These are phyloP conservation scores for Phytophthora pisi DNA, from an alignment of 352 stramenopile species.

Conservation along the genomic window DNA sequence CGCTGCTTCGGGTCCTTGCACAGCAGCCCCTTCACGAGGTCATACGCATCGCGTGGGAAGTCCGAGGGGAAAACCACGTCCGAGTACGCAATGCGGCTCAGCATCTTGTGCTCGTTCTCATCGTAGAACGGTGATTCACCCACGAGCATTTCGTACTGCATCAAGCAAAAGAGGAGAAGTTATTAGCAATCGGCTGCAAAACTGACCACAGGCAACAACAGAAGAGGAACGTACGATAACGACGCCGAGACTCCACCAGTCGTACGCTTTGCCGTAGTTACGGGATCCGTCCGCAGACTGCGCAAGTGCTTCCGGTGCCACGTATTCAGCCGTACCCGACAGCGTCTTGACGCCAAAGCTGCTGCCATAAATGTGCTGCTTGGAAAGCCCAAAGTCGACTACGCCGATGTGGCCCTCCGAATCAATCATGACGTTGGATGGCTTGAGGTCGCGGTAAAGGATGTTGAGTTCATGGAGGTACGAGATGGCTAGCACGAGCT, in stretches of 20 bases:
- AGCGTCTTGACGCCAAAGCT: constrained; percentile 88
- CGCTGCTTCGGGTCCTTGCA: constrained; percentile 75
- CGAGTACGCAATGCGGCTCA: constrained; percentile 81
- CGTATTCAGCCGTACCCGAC: constrained; percentile 87
- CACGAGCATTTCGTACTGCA: constrained; percentile 89
- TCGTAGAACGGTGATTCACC: constrained; percentile 90
- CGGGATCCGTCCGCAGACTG: constrained; percentile 81
- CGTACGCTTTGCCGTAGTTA: constrained; percentile 90
- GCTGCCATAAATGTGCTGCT: constrained; percentile 89
- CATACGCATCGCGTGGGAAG: constrained; percentile 77
- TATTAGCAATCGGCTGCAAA: constrained; percentile 6
- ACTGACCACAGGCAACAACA: neutral
- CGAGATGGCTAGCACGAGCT: constrained; percentile 88
- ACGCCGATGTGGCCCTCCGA: constrained; percentile 88
- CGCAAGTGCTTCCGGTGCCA: constrained; percentile 82
- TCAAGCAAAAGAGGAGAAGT: constrained; percentile 14
- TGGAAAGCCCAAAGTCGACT: constrained; percentile 89
- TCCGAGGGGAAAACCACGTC: constrained; percentile 78
- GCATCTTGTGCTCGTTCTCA: constrained; percentile 90
- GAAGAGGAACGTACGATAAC: constrained; percentile 69
- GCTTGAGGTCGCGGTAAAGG: constrained; percentile 88
- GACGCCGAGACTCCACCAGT: constrained; percentile 90
- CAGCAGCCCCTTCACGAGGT: constrained; percentile 76
- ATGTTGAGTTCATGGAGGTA: constrained; percentile 92
- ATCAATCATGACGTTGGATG: constrained; percentile 91